Base-by-base conservation (phyloP, 2,329 filamentous ascomycete genomes). In the Colletotrichum sp. region DNA sequence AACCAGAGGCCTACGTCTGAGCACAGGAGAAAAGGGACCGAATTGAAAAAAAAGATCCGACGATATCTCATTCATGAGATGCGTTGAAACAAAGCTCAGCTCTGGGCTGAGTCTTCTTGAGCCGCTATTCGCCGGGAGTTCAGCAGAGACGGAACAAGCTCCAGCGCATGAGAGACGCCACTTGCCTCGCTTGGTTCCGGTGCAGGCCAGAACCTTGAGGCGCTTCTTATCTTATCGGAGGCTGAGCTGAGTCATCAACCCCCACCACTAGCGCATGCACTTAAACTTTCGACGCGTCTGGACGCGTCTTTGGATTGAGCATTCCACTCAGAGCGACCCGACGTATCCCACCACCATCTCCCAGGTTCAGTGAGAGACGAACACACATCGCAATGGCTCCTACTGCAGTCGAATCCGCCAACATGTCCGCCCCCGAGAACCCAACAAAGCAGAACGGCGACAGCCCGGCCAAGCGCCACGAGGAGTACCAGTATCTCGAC, bases 401-500 rank as follows among this genome's bases (percentile, higher is more conserved):
- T 12, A 57, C 63, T 67, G 75, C 67, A 71, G 67, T 75, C n/a
- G 63, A 67, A 39, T 16, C 39, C 21, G 13, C 26, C 55, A 64
- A 21, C 16, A 71, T 75, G 75, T 59, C 75, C 36, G 10, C 21
- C 1, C 26, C 34, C 12, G 72, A 71, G 63, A 75, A 67, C 32
- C 18, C 63, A n/a, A 64, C 67, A 8, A 72, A 75, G 32, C 60
- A 71, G 32, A 75, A 67, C 34, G 75, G 67, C 28, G 61, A 28
- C 18, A 32, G 28, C 2, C 52, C 67, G 3, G 30, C 34, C 66
- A 78, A 28, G 80, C 80, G 39, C 36, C 95, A 98, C 82, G 96
- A 99, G 87, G 97, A 99, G 86, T 89, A 96, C 82, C 97, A 99
- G 86, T 99, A 99, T 84, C 93, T 99, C 75, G 91, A 96, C 80